Conservation (phyloP, 352 stramenopile species). For the Globisporangium apiculatum region DNA sequence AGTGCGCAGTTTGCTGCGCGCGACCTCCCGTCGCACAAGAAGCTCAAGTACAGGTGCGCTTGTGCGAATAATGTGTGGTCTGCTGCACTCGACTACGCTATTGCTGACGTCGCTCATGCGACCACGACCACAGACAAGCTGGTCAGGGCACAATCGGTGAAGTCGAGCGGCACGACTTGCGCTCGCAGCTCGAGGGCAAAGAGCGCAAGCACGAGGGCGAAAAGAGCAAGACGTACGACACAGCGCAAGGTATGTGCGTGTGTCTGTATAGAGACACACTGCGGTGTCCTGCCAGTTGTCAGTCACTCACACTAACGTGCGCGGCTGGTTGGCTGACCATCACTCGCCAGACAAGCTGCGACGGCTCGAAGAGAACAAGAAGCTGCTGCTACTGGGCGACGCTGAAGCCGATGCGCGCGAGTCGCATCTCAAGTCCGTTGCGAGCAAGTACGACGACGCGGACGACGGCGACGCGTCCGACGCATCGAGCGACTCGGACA, state of each 20-base stretch:
- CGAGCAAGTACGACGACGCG: conserved; percentile 85
- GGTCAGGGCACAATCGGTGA: conserved; percentile 78
- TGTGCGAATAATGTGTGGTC: neutral
- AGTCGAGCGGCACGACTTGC: conserved; percentile 64
- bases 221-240: conserved; percentile 70
- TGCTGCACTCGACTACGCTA: neutral
- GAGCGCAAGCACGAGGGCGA: conserved; percentile 68
- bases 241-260: conserved; percentile 62
- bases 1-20: conserved; percentile 78
- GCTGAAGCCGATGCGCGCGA: conserved; percentile 67
- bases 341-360: conserved; percentile 41
- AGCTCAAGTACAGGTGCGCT: conserved; percentile 76
- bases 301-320: conserved; percentile 2
- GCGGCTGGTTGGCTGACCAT: neutral
- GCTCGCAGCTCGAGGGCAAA: conserved; percentile 66
- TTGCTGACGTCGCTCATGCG: neutral
- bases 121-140: conserved; percentile 38
- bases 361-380: conserved; percentile 77
- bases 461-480: conserved; percentile 80
- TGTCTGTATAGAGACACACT: conserved; percentile 7
- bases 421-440: conserved; percentile 83
- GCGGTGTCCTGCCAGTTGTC: conserved; percentile 13
- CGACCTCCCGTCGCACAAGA: conserved; percentile 74
- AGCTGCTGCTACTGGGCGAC: conserved; percentile 71
- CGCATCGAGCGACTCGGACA: conserved; percentile 63